Evolutionary conservation across 305 asterid genomes (phyloP), one percentile per base, ranked within the genome.

Genomic region (Plantago coronopus): DNA sequence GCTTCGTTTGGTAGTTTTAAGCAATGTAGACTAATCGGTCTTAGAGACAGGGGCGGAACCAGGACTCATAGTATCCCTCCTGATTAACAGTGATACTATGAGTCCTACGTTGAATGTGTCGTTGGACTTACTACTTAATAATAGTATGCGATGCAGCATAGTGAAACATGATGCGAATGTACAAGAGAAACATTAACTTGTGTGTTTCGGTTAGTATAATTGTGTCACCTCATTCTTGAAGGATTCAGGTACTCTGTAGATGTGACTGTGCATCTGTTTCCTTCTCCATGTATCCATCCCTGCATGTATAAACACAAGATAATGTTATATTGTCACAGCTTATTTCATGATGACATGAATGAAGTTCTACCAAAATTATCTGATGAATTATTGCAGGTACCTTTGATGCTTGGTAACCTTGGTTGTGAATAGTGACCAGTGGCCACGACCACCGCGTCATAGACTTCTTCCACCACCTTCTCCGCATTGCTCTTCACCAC

Each of bases 351-450:
- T 54, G 29, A 14, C n/a, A 31, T 37, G 19, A 50, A 62, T 48
- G 43, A 40, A 44, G 43, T 34, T 17, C 6, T 13, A 42, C 2
- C 22, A 17, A 37, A 17, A 42, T 34, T 34, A 5, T 34, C 40
- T 8, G 8, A 34, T 34, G 40, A 9, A 34, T 7, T 34, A 6
- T 34, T 34, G 40, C 40, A 34, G 40, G 12, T 63, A 87, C 97
- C 97, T 78, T 74, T 76, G 7, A 91, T 88, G 29, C 29, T 69
- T 23, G 97, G 96, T 79, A 91, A 53, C 67, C 83, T 59, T 3
- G 96, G 96, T 17, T 82, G 83, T 31, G 96, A 82, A 69, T 91
- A 91, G 65, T 91, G 98, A 19, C 98, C 98, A n/a, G 87, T 76
- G 80, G 98, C 98, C 0, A 88, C 95, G 38, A 91, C 93, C 75